Conservation (phyloP, 2,329 filamentous ascomycete species). For the Aspergillus ochraceus region DNA sequence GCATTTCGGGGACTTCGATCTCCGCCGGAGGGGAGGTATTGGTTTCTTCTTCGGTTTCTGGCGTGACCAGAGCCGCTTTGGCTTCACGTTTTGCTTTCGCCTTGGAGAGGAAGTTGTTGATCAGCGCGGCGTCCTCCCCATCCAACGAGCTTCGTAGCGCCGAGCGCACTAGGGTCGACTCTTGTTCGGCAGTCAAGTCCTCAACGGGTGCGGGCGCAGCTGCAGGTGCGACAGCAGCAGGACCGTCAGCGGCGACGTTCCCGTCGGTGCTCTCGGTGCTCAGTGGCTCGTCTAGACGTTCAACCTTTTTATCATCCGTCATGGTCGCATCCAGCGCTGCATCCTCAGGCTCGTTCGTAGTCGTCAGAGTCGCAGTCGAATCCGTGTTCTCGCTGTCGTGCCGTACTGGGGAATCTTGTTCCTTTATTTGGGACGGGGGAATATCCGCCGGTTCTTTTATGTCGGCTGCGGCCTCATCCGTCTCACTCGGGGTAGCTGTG, state of each 20-base stretch:
- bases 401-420: not conserved
- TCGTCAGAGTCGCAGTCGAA: not conserved
- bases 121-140: slow-evolving; percentile 40
- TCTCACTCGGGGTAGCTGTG: slow-evolving; percentile 5
- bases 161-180: slow-evolving; percentile 36
- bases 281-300: not conserved
- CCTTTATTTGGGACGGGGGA: slow-evolving; percentile 4
- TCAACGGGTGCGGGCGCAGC: slow-evolving; percentile 19
- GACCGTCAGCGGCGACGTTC: not conserved
- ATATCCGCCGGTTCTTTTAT: slow-evolving; percentile 15
- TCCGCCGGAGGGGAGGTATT: slow-evolving; percentile 15
- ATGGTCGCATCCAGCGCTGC: slow-evolving; percentile 10
- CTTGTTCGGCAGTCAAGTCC: slow-evolving; percentile 31
- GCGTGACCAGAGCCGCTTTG: slow-evolving; percentile 26
- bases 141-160: slow-evolving; percentile 39
- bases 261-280: not conserved
- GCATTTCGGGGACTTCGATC: slow-evolving; percentile 16
- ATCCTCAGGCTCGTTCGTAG: not conserved
- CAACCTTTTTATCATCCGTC: slow-evolving; percentile 13
- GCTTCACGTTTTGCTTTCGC: slow-evolving; percentile 43
- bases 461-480: slow-evolving; percentile 9
- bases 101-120: slow-evolving; percentile 42
- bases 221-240: not conserved
- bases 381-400: not conserved
- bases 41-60: slow-evolving; percentile 19